A percentile compares a stretch with the other conserved stretches of the same genome.
These are phyloP conservation scores for Beta macrorhiza DNA, from an alignment of 179 eudicot genomes.

Conservation along the genomic window DNA sequence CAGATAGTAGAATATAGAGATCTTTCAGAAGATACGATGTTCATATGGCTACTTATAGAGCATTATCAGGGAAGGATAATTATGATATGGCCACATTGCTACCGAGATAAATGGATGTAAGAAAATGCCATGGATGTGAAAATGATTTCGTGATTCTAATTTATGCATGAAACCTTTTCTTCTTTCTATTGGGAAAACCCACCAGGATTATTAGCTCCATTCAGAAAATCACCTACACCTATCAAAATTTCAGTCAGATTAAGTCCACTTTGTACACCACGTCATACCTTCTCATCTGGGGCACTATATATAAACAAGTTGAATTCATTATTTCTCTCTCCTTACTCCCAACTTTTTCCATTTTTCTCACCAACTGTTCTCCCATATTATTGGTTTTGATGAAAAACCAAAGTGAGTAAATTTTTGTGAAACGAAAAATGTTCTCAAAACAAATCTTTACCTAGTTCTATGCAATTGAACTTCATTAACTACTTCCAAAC, in stretches of 20 bases:
- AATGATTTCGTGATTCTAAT: not conserved
- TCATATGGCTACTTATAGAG: not conserved
- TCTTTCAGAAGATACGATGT: not conserved
- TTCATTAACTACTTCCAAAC: not conserved
- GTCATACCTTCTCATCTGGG: not conserved
- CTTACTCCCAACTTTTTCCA: too few relatives aligned
- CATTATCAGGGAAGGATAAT: not conserved
- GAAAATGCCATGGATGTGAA: not conserved
- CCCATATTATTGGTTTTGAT: too few relatives aligned
- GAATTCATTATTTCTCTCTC: too few relatives aligned
- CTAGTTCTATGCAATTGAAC: not conserved
- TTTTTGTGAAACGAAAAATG: too few relatives aligned
- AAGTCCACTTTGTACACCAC: not conserved
- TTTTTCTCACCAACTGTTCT: too few relatives aligned
- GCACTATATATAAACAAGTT: not conserved
- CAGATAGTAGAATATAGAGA: not conserved
- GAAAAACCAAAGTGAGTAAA: too few relatives aligned
- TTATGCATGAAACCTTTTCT: not conserved
- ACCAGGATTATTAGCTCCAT: not conserved
- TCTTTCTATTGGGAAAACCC: not conserved
- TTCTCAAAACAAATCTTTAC: not conserved
- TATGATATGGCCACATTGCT: not conserved
- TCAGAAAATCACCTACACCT: not conserved
- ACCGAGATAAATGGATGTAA: not conserved
- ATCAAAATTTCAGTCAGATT: not conserved